Conservation (phyloP, 2,329 filamentous ascomycete species). For the Trichoderma atrobrunneum region DNA sequence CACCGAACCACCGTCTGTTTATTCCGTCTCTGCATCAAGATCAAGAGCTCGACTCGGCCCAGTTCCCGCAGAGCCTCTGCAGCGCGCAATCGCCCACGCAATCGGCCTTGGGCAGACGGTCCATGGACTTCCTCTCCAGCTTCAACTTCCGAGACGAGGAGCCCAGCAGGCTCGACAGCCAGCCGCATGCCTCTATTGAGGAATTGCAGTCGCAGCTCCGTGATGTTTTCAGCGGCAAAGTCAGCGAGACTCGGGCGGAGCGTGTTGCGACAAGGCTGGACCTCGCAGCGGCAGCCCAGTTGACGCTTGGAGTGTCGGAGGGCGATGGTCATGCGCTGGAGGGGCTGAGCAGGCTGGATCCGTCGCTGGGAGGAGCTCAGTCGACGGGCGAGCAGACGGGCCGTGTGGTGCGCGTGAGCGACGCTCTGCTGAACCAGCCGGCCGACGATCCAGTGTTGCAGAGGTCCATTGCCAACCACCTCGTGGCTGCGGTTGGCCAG, state of each 20-base stretch:
- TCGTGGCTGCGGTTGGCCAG: conserved; percentile 42
- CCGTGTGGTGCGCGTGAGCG: conserved; percentile 43
- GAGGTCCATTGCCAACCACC: conserved; percentile 47
- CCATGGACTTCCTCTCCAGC: conserved; percentile 42
- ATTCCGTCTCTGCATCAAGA: conserved; percentile 22
- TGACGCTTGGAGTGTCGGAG: conserved; percentile 41
- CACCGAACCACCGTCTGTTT: not conserved
- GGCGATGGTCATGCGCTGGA: conserved; percentile 37
- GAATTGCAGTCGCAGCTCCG: conserved; percentile 49
- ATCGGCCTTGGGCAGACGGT: conserved; percentile 1
- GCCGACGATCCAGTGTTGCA: conserved; percentile 48
- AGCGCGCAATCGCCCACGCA: conserved; percentile 18
- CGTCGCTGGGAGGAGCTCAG: conserved; percentile 32
- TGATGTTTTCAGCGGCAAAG: conserved; percentile 40
- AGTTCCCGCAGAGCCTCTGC: conserved; percentile 22
- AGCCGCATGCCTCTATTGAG: conserved; percentile 36
- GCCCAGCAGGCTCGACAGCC: conserved; percentile 18
- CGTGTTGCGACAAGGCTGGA: conserved; percentile 48
- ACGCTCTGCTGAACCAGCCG: conserved; percentile 49
- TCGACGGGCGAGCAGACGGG: conserved; percentile 28
- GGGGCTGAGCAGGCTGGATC: conserved; percentile 34
- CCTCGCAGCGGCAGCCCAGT: conserved; percentile 43
- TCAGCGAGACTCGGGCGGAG: conserved; percentile 48
- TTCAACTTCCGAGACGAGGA: conserved; percentile 30
- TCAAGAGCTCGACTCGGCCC: conserved; percentile 22